Percentiles rank a stretch among this genome's conserved stretches.
These are phyloP conservation scores for Miamiensis avidus DNA, from an alignment of 169 alveolate species.

Conservation along the genomic window DNA sequence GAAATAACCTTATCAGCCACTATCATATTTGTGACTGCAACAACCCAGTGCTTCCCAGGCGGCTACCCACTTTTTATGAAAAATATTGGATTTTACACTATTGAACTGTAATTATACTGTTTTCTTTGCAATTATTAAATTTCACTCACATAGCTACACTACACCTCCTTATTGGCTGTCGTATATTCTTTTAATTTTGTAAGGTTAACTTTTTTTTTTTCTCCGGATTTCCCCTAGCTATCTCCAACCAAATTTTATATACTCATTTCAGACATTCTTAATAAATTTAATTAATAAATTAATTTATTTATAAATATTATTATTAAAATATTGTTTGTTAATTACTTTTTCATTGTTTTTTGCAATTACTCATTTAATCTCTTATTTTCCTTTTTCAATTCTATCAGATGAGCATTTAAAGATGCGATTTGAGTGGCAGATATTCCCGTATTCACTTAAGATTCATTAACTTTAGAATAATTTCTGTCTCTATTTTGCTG, in stretches of 20 bases:
- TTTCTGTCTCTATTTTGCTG: neutral
- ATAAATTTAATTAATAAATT: neutral
- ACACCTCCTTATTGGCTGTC: slow-evolving; percentile 4
- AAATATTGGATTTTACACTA: neutral
- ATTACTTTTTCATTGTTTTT: neutral
- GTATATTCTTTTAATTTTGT: slow-evolving; percentile 8
- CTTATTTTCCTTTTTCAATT: neutral
- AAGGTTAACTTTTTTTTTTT: neutral
- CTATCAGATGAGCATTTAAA: neutral
- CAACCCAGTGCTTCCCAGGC: slow-evolving; percentile 1
- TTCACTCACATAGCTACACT: slow-evolving; percentile 5
- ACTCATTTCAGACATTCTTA: neutral
- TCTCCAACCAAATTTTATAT: neutral
- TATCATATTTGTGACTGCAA: neutral
- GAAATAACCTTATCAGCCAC: slow-evolving; percentile 8
- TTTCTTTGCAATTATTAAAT: neutral
- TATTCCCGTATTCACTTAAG: no score
- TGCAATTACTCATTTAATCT: no score
- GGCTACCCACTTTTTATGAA: neutral
- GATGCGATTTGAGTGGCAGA: no score
- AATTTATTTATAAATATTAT: no score
- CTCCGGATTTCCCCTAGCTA: slow-evolving; percentile 3
- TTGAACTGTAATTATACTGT: neutral
- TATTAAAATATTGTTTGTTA: no score
- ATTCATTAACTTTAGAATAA: no score